Evolutionary conservation across 208 protist species (phyloP).

Genomic region (Crithidia mellificae): DNA sequence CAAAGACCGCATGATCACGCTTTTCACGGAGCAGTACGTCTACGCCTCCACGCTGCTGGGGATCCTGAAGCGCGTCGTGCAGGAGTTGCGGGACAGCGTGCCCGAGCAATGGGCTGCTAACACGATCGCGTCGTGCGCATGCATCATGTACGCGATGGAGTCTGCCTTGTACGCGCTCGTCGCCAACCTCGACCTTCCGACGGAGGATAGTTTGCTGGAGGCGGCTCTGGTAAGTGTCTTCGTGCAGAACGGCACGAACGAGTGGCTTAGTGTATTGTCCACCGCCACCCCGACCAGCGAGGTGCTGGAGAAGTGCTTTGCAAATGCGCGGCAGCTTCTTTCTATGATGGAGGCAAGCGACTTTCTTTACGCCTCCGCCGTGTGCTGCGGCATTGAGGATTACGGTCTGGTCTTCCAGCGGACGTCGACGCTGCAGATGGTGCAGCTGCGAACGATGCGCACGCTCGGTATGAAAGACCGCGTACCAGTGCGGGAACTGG

Average conservation of each 20-base stretch:
- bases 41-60: slow-evolving; percentile 76
- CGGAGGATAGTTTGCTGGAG: slow-evolving; percentile 83
- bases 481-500: slow-evolving; percentile 71
- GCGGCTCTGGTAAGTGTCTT: slow-evolving; percentile 67
- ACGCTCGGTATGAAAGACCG: slow-evolving; percentile 63
- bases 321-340: slow-evolving; percentile 47
- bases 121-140: slow-evolving; percentile 63
- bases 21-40: slow-evolving; percentile 87
- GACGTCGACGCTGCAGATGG: slow-evolving; percentile 82
- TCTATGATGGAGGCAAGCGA: slow-evolving; percentile 71
- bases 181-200: slow-evolving; percentile 78
- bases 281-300: slow-evolving; percentile 56
- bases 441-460: slow-evolving; percentile 68
- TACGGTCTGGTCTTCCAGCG: slow-evolving; percentile 84
- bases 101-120: slow-evolving; percentile 55
- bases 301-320: slow-evolving; percentile 54
- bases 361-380: slow-evolving; percentile 76
- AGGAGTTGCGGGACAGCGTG: slow-evolving; percentile 55
- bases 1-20: slow-evolving; percentile 78
- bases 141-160: slow-evolving; percentile 86
- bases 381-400: slow-evolving; percentile 85
- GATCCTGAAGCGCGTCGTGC: slow-evolving; percentile 68
- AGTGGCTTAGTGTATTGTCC: slow-evolving; percentile 64
- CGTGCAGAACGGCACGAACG: slow-evolving; percentile 53
- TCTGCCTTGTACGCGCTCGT: slow-evolving; percentile 80